Evolutionary conservation across 805 yeast genomes (phyloP).

Genomic region (Monosporozyma yasuniensis): DNA sequence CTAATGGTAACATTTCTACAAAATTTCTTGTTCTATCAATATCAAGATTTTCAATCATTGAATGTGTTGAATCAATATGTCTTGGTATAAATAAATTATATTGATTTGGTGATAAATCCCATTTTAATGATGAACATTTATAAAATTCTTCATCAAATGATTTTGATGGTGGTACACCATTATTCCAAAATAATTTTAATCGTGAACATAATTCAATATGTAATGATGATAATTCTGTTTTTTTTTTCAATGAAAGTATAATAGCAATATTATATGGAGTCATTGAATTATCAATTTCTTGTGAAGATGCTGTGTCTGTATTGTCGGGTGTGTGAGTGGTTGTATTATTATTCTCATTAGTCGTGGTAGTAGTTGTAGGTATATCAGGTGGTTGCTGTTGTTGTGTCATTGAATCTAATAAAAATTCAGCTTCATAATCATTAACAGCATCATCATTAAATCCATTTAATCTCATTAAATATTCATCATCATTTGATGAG

Average conservation of each 20-base stretch:
- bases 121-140: slow-evolving; percentile 38
- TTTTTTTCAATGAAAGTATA: slow-evolving; percentile 34
- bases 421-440: not conserved
- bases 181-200: slow-evolving; percentile 44
- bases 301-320: not conserved
- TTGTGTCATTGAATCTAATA: no score
- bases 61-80: slow-evolving; percentile 11
- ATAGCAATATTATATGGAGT: slow-evolving; percentile 48
- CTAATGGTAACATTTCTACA: slow-evolving; percentile 7
- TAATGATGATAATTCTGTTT: slow-evolving; percentile 33
- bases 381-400: no score
- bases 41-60: slow-evolving; percentile 7
- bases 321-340: not conserved
- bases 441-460: slow-evolving; percentile 7
- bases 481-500: slow-evolving; percentile 29
- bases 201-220: slow-evolving; percentile 38
- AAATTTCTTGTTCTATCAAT: slow-evolving; percentile 3
- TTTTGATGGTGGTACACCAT: slow-evolving; percentile 42
- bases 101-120: slow-evolving; percentile 30
- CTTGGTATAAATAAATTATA: slow-evolving; percentile 36
- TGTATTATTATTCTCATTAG: not conserved
- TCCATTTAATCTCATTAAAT: slow-evolving; percentile 23
- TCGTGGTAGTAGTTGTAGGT: no score
- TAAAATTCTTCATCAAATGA: slow-evolving; percentile 38
- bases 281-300: slow-evolving; percentile 14